Evolutionary conservation across 1,139 yeast species (phyloP), one percentile per base, ranked within the genome.

Genomic region (Martiniozyma asiatica): DNA sequence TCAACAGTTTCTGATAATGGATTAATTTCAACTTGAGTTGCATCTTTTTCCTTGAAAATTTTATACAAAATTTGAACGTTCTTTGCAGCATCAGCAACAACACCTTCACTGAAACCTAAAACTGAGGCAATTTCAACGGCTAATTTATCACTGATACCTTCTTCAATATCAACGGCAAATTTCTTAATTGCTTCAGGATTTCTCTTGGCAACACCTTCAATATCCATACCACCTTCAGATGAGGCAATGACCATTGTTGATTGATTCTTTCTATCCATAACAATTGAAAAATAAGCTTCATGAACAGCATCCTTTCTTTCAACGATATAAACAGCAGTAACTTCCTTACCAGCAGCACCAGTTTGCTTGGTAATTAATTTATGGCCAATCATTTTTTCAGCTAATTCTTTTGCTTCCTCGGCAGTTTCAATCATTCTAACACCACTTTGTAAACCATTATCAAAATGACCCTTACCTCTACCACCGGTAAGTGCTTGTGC

Each of bases 401-500:
- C 93, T 53, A 81, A 69, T 55, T 79, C 79, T 57, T 67, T 68
- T 37, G 94, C 96, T 63, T 89, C 92, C 51, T 78, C 78, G 29
- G 96, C 77, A 34, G 92, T 68, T 38, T 77, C 67, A 48, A 84
- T 81, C 59, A 89, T 68, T 63, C 84, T 79, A 54, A 89, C 96
- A 65, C 99, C 99, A 35, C 97, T 94, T 63, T 87, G 78, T 56
- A 84, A 73, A 30, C 98, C 98, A 48, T 76, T 76, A 63, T 85
- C 96, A 47, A 89, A 87, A 61, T 82, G 87, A 42, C 99, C 99
- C 61, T 89, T 89, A 64, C 99, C 99, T 63, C 99, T 79, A 55
- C 99, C 99, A 63, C 99, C 99, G 38, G 98, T 87, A 52, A 92
- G 71, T 32, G 94, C 97, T 65, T 89, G 99, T 37, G 98, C 98